Percentiles rank a stretch among this genome's conserved stretches.
Evolutionary conservation across 768 basidiomycete species (phyloP).

Genomic region (Myochromella boudieri): DNA sequence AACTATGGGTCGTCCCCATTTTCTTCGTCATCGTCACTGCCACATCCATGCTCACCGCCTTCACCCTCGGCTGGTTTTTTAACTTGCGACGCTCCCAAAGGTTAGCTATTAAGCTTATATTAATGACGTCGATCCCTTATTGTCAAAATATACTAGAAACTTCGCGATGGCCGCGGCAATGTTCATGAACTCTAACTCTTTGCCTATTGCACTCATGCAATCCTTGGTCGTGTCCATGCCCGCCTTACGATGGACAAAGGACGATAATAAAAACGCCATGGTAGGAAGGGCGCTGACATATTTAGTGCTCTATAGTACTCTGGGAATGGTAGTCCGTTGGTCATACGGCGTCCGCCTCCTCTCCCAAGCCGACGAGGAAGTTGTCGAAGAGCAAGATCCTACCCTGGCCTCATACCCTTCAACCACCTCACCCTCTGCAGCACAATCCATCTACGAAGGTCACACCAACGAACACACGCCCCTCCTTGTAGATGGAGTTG

Average conservation of each 20-base stretch:
- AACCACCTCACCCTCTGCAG: not conserved
- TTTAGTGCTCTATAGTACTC: conserved; percentile 88
- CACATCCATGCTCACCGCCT: conserved; percentile 71
- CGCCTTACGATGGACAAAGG: conserved; percentile 74
- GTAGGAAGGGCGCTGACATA: conserved; percentile 89
- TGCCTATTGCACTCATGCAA: conserved; percentile 95
- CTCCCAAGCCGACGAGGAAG: conserved; percentile 14
- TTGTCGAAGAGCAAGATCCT: not conserved
- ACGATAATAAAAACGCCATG: conserved; percentile 87
- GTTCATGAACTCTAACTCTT: conserved; percentile 94
- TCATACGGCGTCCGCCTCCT: conserved; percentile 43
- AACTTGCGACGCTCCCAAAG: conserved; percentile 75
- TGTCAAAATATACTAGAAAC: conserved; percentile 40
- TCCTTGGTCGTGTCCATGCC: conserved; percentile 83
- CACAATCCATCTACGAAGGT: not conserved
- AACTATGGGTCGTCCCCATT: conserved; percentile 84
- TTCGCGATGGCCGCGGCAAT: conserved; percentile 82
- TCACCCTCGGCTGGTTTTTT: conserved; percentile 58
- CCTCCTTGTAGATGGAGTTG: not conserved
- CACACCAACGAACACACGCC: not conserved
- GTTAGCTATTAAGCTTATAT: conserved; percentile 34
- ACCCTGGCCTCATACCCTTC: not conserved
- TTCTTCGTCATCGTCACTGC: conserved; percentile 80
- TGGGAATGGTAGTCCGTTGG: conserved; percentile 96
- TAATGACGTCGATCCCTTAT: not conserved